Percentiles rank a stretch among this genome's conserved stretches.
These are phyloP conservation scores for Hanseniaspora lindneri DNA, from an alignment of 805 yeast genomes.

Conservation along the genomic window DNA sequence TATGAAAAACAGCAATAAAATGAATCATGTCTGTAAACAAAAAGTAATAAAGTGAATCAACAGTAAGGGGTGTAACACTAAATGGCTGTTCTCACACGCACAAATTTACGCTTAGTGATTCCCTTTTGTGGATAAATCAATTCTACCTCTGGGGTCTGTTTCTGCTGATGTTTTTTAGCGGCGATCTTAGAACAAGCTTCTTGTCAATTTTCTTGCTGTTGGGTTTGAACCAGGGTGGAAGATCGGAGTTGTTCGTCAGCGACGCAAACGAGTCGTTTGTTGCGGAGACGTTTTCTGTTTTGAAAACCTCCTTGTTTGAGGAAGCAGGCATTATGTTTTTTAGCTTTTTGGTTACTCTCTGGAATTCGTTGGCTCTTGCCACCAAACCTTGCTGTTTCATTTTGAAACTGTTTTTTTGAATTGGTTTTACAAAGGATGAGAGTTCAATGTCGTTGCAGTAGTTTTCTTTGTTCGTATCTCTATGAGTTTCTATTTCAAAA, in stretches of 20 bases:
- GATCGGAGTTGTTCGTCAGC: slow-evolving; percentile 8
- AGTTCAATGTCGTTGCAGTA: not conserved
- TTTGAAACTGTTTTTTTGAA: too few species aligned
- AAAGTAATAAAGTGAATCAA: too few species aligned
- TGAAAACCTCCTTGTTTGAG: slow-evolving; percentile 5
- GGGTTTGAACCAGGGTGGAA: slow-evolving; percentile 13
- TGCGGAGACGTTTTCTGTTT: not conserved
- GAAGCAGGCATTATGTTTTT: slow-evolving; percentile 1
- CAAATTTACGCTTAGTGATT: too few species aligned
- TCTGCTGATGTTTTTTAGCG: not conserved
- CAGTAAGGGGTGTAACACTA: too few species aligned
- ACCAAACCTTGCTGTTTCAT: too few species aligned
- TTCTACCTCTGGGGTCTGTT: slow-evolving; percentile 2
- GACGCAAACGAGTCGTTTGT: slow-evolving; percentile 1
- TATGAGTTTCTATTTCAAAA: too few species aligned
- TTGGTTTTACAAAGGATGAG: not conserved
- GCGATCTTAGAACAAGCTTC: not conserved
- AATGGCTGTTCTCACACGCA: too few species aligned
- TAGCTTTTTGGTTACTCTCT: slow-evolving; percentile 2
- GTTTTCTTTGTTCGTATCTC: not conserved
- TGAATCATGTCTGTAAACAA: too few species aligned
- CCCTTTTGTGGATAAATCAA: too few species aligned
- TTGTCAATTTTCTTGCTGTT: not conserved
- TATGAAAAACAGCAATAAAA: too few species aligned
- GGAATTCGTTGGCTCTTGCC: slow-evolving; percentile 6